Evolutionary conservation across 148 eudicot genomes (phyloP).

Genomic region (Pharnaceum exiguum): DNA sequence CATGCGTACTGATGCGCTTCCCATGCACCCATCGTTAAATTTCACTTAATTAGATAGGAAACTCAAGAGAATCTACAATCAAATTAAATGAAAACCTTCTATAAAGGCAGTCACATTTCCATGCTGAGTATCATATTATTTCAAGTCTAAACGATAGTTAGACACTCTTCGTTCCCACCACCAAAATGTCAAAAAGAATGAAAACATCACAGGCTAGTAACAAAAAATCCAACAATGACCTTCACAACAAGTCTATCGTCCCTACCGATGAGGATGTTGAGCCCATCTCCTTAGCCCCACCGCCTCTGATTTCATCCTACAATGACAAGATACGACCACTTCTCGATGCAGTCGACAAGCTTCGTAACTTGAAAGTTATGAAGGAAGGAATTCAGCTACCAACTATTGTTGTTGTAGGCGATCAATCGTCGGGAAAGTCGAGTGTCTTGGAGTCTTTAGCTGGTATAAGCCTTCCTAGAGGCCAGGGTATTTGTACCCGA

Average conservation of each 20-base stretch:
- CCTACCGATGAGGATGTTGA: background rate
- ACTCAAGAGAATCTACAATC: too few species aligned
- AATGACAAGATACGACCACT: constrained; percentile 28
- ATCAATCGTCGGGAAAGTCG: constrained; percentile 33
- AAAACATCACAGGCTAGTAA: too few species aligned
- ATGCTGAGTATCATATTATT: too few species aligned
- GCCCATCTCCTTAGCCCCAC: constrained; percentile 12
- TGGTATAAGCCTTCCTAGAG: constrained; percentile 31
- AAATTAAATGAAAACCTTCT: too few species aligned
- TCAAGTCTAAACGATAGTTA: too few species aligned
- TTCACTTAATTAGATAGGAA: too few species aligned
- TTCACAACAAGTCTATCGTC: background rate
- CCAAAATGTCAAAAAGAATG: too few species aligned
- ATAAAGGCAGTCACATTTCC: too few species aligned
- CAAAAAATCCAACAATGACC: too few species aligned
- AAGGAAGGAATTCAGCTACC: constrained; percentile 33
- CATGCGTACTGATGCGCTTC: too few species aligned
- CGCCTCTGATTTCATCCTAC: constrained; percentile 23
- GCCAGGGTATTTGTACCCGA: constrained; percentile 33
- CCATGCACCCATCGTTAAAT: too few species aligned
- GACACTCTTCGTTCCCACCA: too few species aligned
- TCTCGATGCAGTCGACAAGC: constrained; percentile 33
- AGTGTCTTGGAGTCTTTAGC: constrained; percentile 33
- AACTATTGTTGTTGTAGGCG: constrained; percentile 31
- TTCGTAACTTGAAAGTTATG: constrained; percentile 29